Base-by-base conservation (phyloP, 768 basidiomycete genomes). In the Serendipita sp. region DNA sequence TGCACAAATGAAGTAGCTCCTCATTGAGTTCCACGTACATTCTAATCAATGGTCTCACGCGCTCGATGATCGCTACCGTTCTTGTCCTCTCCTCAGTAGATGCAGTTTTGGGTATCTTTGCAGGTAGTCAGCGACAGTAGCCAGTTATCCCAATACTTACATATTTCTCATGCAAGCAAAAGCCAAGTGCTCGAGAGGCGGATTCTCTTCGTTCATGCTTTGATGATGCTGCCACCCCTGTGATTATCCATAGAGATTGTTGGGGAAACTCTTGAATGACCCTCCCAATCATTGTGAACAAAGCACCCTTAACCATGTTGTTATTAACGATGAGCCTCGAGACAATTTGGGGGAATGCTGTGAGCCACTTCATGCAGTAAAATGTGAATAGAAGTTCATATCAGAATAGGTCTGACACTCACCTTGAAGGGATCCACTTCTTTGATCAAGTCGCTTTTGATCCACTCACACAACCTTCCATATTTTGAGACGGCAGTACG, bases 291-390 rank as follows among this genome's bases (percentile, higher is more conserved):
- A 98, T 79, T 53, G 71, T 74, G 2, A 80, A 77, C 23, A 99
- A 75, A 2, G 83, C 73, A 0, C 71, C 73, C 70, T 81, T 85
- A 2, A 91, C 85, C 0, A 76, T 77, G 10, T 73, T 67, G 69
- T 88, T 86, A 3, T 72, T 74, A 67, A 96, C 90, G 11, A 86
- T 87, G 36, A 99, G 86, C 5, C 96, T 83, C 13, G 95, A 98
- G 13, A 94, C 91, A 62, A 98, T 90, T 77, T 98, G 96, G 2
- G 94, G 93, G 67, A 97, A 94, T 1, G 92, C 94, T 0, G 88
- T 93, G 68, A 84, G 88, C 92, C 95, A 98, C 93, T 98, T 64
- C 0, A 44, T 53, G 15, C 62, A 52, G 13, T 40, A 13, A 5
- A 66, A 3, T 67, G 46, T 64, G 46, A 68, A 48, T 31, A 63